These are phyloP conservation scores for Suillus variegatus DNA, from an alignment of 768 basidiomycete species.

Conservation along the genomic window DNA sequence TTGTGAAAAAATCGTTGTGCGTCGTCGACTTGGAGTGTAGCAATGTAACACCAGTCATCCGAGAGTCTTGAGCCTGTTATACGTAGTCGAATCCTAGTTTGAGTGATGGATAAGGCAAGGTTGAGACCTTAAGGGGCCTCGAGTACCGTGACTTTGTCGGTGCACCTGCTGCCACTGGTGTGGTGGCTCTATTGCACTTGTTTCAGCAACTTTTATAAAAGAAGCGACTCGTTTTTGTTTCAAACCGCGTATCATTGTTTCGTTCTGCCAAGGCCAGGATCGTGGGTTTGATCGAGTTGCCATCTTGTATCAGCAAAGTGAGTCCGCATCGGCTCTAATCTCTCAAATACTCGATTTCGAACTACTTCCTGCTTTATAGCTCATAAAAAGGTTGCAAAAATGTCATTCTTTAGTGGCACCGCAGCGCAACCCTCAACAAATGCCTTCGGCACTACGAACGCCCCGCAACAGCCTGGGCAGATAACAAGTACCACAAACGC, in stretches of 20 bases:
- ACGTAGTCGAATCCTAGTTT: background rate
- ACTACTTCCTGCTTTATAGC: background rate
- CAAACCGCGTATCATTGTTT: background rate
- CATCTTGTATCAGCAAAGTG: slow-evolving; percentile 1
- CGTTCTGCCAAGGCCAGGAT: background rate
- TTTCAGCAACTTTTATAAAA: background rate
- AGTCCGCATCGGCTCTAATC: background rate
- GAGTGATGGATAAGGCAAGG: too few species aligned
- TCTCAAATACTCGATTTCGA: background rate
- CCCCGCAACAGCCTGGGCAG: slow-evolving; percentile 10
- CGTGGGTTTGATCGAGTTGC: background rate
- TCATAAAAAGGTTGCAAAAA: background rate
- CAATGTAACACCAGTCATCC: background rate
- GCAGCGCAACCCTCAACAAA: slow-evolving; percentile 2
- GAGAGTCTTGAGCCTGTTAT: background rate
- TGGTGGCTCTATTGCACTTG: background rate
- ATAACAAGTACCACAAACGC: slow-evolving; percentile 16
- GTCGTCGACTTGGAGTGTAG: background rate
- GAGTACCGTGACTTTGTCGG: background rate
- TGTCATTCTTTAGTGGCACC: slow-evolving; percentile 13
- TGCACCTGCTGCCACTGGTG: background rate
- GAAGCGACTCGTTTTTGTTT: background rate
- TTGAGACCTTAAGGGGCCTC: too few species aligned
- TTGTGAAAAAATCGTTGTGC: background rate
- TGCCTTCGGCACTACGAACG: slow-evolving; percentile 11